Evolutionary conservation across 805 yeast genomes (phyloP), one percentile per base, ranked within the genome.

Genomic region (Metschnikowia baotianmanensis): DNA sequence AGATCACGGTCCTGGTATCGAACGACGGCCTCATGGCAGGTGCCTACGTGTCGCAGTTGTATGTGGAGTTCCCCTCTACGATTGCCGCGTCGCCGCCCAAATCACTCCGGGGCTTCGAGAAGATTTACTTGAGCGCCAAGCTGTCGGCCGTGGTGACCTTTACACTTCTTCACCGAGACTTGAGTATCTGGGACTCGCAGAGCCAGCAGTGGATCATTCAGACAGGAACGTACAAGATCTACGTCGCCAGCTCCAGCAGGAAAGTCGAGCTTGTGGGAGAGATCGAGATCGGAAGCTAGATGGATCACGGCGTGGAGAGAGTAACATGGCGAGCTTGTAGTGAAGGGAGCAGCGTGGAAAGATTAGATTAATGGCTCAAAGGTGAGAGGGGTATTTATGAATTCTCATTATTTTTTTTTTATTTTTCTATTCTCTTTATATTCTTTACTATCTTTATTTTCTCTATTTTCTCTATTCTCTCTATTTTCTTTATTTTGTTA

Each of bases 131-230:
- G 24, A 65, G 61, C 16, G 63, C 76, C 8, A 77, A 77, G 1
- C 61, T 62, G 23, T 47, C 63, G 1, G 59, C 57, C 2, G 54
- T 55, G 15, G 64, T 75, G 6, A 54, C 51, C 12, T 78, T 78
- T 48, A 65, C 69, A 34, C 58, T 80, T 15, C 56, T 67, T 42
- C 70, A 76, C 53, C 65, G 80, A 42, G 84, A 80, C 56, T 59
- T 79, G 46, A 67, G 79, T 40, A 63, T 72, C 18, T 79, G 83
- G 83, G 82, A 78, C 50, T 63, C 75, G 0, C 65, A 56, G 16
- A 65, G 71, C 12, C 80, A 77, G 53, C 75, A 77, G 47, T 79
- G 85, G 84, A 60, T 76, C 17, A 71, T 78, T 28, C 77, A 71
- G 48, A 72, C 76, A 8, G 85, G 84, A 2, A 63, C 69, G 3